Evolutionary conservation across 345 rosid genomes (phyloP).

Genomic region (Citrus glauca): DNA sequence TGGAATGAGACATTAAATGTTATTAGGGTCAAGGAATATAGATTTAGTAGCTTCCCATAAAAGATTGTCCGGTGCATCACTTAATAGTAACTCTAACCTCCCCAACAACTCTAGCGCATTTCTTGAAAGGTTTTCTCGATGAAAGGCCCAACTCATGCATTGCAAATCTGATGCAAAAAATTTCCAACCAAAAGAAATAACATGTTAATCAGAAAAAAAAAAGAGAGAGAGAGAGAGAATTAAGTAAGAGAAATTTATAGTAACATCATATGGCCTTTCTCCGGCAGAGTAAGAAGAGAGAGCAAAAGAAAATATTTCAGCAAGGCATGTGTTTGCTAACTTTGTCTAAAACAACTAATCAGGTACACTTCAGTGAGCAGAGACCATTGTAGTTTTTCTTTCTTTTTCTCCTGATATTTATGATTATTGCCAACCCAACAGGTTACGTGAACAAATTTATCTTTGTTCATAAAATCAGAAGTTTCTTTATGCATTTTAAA

Average conservation of each 20-base stretch:
- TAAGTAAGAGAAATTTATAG: background rate
- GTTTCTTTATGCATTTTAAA: no score
- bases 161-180: conserved; percentile 54
- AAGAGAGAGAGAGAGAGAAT: no score
- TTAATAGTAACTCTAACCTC: conserved; percentile 47
- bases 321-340: background rate
- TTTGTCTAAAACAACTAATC: background rate
- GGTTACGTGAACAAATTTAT: no score
- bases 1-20: conserved; percentile 13
- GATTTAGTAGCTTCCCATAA: background rate
- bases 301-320: background rate
- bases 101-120: conserved; percentile 98
- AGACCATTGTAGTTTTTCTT: no score
- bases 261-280: background rate
- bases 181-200: background rate
- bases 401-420: no score
- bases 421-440: no score
- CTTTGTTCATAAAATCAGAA: no score
- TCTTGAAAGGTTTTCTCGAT: conserved; percentile 85
- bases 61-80: background rate
- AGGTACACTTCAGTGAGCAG: no score
- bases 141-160: conserved; percentile 97
- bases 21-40: background rate
- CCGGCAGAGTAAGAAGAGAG: background rate
- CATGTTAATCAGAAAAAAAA: background rate